Evolutionary conservation across 2,329 filamentous ascomycete species (phyloP).

Genomic region (Salinomyces thailandicus): DNA sequence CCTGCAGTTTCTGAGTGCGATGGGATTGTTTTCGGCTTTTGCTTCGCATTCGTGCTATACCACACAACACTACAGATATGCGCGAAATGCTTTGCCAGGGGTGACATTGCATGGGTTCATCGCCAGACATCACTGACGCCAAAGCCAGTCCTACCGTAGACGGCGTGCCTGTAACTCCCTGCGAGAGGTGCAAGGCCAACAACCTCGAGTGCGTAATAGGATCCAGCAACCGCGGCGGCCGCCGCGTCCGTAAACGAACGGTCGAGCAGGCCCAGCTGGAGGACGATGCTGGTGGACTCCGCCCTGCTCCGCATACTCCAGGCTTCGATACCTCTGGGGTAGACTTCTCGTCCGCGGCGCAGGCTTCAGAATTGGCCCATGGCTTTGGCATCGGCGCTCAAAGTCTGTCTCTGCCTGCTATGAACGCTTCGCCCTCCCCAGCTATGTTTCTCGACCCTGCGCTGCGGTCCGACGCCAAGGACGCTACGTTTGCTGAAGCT

Average conservation of each 20-base stretch:
- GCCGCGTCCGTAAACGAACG: conserved; percentile 45
- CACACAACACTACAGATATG: too few species aligned
- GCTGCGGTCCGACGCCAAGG: conserved; percentile 16
- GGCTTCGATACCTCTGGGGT: neutral
- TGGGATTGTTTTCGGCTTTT: too few species aligned
- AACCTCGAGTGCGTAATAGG: conserved; percentile 49
- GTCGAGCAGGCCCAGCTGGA: conserved; percentile 23
- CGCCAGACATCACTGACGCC: too few species aligned
- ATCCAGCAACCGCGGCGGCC: conserved; percentile 49
- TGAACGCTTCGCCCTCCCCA: conserved; percentile 11
- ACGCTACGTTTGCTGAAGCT: conserved; percentile 9
- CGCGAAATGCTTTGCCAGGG: too few species aligned
- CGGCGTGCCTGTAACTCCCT: conserved; percentile 43
- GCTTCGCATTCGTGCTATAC: too few species aligned
- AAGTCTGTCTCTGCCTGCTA: conserved; percentile 1
- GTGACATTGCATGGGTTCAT: too few species aligned
- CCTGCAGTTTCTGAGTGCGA: too few species aligned
- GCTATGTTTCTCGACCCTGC: conserved; percentile 23
- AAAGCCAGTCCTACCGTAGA: conserved; percentile 33
- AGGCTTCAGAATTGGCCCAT: neutral
- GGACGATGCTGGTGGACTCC: conserved; percentile 8
- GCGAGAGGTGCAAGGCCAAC: conserved; percentile 48
- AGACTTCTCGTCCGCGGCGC: neutral
- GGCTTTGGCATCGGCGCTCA: neutral
- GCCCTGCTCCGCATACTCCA: neutral